A percentile compares a stretch with the other conserved stretches of the same genome.
Conservation (phyloP, 371 early-diverging fungal genomes). For the Saksenaea oblongispora region DNA sequence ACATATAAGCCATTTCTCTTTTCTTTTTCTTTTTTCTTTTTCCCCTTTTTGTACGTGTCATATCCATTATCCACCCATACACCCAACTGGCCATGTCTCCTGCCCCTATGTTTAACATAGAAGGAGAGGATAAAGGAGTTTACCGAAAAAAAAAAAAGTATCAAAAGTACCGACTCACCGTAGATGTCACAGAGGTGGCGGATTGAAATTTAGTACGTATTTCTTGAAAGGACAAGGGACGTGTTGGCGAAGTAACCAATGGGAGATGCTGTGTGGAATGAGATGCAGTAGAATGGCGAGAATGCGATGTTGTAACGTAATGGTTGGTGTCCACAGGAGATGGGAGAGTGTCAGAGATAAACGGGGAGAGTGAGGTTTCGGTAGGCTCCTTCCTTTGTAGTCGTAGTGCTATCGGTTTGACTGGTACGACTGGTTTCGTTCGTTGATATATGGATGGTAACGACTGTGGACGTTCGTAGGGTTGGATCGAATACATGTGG, state of each 20-base stretch:
- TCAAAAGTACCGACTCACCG: not conserved
- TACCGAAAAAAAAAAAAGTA: not conserved
- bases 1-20: not conserved
- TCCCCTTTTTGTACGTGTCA: not conserved
- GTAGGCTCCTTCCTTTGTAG: not conserved
- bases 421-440: not conserved
- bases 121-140: not conserved
- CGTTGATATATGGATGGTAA: not conserved
- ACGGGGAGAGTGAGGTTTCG: not conserved
- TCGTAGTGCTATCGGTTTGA: not conserved
- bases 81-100: not conserved
- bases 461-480: not conserved
- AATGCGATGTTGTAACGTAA: not conserved
- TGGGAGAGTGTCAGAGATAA: not conserved
- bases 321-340: not conserved
- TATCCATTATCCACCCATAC: not conserved
- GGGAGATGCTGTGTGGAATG: not conserved
- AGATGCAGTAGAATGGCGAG: not conserved
- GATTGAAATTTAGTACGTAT: not conserved
- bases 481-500: not conserved
- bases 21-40: not conserved
- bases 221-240: not conserved
- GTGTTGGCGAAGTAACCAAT: not conserved
- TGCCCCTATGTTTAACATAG: constrained; percentile 1
- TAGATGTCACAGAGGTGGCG: not conserved